Base-by-base conservation (phyloP, 345 rosid species). In the Xanthoceras sorbifolium region DNA sequence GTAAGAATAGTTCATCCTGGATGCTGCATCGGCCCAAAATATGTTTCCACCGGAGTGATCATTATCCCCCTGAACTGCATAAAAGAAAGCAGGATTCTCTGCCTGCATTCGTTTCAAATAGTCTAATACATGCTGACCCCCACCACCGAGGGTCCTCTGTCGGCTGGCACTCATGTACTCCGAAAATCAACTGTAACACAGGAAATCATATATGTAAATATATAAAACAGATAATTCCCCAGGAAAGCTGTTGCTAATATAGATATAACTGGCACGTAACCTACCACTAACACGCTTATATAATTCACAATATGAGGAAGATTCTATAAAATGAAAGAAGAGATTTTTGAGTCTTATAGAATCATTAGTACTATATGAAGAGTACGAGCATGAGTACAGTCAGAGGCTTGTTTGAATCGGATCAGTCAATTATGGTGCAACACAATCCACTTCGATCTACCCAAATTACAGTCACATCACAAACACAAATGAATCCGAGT, bases 11-110 rank as follows among this genome's bases (percentile, higher is more conserved):
- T 90, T 85, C 65, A 77, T 40, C 79, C 86, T 86, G 78, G 87
- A 84, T 20, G 69, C 20, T 34, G 90, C 85, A 84, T 92, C 96
- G 0, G 90, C 90, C 97, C 97, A 93, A 75, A 93, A 84, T 44
- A 91, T 77, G 74, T 83, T 92, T 40, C 91, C 91, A 31, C 64
- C 70, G 3, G 71, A 64, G 38, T 75, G 85, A 52, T 82, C 88
- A 36, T 74, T 69, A 29, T 83, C 87, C 6, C 48, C 79, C 74
- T 93, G 90, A 26, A 86, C 69, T 22, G 90, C 93, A 70, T 88
- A 93, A 72, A 80, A 84, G 86, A 93, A 91, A 59, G 85, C 81
- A n/a, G 91, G 86, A 81, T 91, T 83, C 83, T 90, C 91, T 5
- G 84, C 84, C 59, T 86, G 93, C 83, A 77, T 87, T 32, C 89